Evolutionary conservation across 805 yeast genomes (phyloP), one percentile per base, ranked within the genome.

Genomic region (Isabelozyma rhagii): DNA sequence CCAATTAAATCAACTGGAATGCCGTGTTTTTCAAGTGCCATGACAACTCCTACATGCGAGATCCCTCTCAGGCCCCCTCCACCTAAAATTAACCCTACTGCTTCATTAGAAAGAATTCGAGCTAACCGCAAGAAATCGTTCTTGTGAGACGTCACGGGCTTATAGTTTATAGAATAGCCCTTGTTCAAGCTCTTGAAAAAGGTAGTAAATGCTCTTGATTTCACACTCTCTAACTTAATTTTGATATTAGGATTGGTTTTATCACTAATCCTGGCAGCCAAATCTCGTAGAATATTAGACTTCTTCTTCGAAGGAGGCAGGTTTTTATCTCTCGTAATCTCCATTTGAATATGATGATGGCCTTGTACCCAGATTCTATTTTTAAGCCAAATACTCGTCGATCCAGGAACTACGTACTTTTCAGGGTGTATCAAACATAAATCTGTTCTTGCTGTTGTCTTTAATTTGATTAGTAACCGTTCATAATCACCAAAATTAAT

Each of bases 31-130:
- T 93, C 98, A 8, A 93, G 69, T 0, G 97, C 97, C 46, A 83
- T 82, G n/a, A 93, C 80, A 3, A 94, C 85, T 3, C 99, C 99
- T 40, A 93, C 76, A 64, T 93, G 99, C 11, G 97, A 81, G 11
- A 93, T 77, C 1, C 99, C 99, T 57, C 98, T 77, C 0, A 98
- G 97, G 41, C 99, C 99, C 40, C 99, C 99, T 11, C 99, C 99
- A 6, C 99, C 99, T 3, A 93, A 73, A 5, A 93, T 97, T 15
- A 94, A 72, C 0, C 98, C 99, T 40, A 94, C 88, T 0, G 97
- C 97, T 63, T 91, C 90, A 7, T 96, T 97, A 0, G 97, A 88
- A 13, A 93, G 69, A 8, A 94, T 80, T 59, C 99, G 78, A 0
- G 99, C 98, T 38, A 93, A 69, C 50, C 99, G 78, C 66, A 89